These are phyloP conservation scores for Colletotrichum kahawae DNA, from an alignment of 2,329 filamentous ascomycete species.

Conservation along the genomic window DNA sequence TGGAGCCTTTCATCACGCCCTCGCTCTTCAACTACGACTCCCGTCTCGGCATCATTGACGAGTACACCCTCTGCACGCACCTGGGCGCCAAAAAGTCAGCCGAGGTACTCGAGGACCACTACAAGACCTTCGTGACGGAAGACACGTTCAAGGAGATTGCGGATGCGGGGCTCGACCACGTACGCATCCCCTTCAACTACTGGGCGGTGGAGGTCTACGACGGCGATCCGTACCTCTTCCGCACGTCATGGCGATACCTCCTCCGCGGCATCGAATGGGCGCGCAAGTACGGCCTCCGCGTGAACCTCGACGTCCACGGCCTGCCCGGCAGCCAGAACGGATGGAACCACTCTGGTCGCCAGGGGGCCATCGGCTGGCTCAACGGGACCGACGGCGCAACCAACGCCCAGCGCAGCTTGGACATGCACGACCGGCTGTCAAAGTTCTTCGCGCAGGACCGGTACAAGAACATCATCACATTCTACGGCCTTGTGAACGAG, in stretches of 20 bases:
- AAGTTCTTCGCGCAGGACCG: slow-evolving; percentile 92
- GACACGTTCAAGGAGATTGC: slow-evolving; percentile 84
- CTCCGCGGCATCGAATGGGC: slow-evolving; percentile 93
- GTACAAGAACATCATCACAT: slow-evolving; percentile 88
- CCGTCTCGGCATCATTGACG: slow-evolving; percentile 75
- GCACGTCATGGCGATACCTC: slow-evolving; percentile 91
- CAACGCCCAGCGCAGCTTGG: slow-evolving; percentile 82
- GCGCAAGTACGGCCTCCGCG: slow-evolving; percentile 86
- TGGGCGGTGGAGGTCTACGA: slow-evolving; percentile 91
- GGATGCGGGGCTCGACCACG: slow-evolving; percentile 89
- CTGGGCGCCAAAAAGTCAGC: slow-evolving; percentile 71
- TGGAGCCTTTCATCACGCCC: slow-evolving; percentile 95
- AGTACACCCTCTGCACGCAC: slow-evolving; percentile 78
- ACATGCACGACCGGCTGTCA: slow-evolving; percentile 85
- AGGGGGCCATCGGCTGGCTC: slow-evolving; percentile 84
- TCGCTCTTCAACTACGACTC: slow-evolving; percentile 80
- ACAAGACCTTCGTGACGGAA: slow-evolving; percentile 86
- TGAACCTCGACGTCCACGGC: slow-evolving; percentile 94
- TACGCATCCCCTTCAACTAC: slow-evolving; percentile 95
- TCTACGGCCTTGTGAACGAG: slow-evolving; percentile 96
- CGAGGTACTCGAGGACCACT: slow-evolving; percentile 83
- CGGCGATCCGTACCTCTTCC: slow-evolving; percentile 84
- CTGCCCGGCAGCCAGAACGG: slow-evolving; percentile 94
- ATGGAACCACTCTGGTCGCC: slow-evolving; percentile 93
- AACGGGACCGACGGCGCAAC: slow-evolving; percentile 83